Percentiles rank a stretch among this genome's conserved stretches.
phyloP scores from a whole-genome alignment of 352 stramenopile genomes.

The Peronospora destructor region DNA sequence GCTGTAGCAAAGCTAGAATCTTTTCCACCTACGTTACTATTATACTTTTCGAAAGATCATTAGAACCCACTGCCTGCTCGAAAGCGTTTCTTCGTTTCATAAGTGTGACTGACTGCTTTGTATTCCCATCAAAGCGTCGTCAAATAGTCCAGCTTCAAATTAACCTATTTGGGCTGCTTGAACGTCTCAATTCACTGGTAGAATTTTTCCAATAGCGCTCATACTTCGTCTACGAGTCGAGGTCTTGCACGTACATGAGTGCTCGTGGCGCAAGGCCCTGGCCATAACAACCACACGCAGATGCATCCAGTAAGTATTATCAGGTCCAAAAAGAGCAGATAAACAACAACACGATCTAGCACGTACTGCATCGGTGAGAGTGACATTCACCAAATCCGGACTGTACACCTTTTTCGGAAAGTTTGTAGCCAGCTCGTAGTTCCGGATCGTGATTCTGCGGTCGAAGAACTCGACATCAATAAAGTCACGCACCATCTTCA shows the following conservation, averaged over 20 bases:
- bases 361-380: slow-evolving; percentile 64
- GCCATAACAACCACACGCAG: slow-evolving; percentile 1
- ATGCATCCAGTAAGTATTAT: neutral
- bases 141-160: neutral
- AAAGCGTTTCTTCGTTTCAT: slow-evolving; percentile 8
- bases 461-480: slow-evolving; percentile 80
- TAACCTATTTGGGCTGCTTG: neutral
- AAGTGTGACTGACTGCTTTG: neutral
- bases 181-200: slow-evolving; percentile 7
- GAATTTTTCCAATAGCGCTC: slow-evolving; percentile 5
- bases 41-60: slow-evolving; percentile 17
- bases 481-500: slow-evolving; percentile 71
- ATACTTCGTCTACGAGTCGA: slow-evolving; percentile 53
- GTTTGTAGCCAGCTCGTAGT: slow-evolving; percentile 84
- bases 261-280: slow-evolving; percentile 68
- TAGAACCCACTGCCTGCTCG: slow-evolving; percentile 3
- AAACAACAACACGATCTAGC: neutral
- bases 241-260: slow-evolving; percentile 75
- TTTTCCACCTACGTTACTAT: slow-evolving; percentile 2
- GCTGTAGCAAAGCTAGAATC: slow-evolving; percentile 23
- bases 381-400: slow-evolving; percentile 49
- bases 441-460: slow-evolving; percentile 59
- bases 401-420: slow-evolving; percentile 75
- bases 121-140: neutral
- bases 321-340: neutral